Percentiles rank a stretch among this genome's conserved stretches.
phyloP scores from a whole-genome alignment of 306 rosid species.

The Casuarina cunninghamiana region DNA sequence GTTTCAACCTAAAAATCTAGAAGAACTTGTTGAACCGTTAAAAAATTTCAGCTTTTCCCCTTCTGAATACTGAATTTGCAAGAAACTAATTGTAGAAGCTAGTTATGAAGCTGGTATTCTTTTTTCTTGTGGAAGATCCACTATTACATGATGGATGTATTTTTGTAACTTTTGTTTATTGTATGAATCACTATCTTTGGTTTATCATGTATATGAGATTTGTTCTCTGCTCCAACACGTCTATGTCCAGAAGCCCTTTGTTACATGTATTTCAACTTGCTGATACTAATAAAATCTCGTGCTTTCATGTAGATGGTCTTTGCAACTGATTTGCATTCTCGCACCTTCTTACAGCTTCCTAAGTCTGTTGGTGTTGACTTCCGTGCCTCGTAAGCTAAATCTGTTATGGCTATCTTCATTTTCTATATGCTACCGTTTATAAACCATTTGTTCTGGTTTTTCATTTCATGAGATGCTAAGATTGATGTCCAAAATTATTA shows the following conservation, averaged over 20 bases:
- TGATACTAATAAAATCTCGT: slow-evolving; percentile 26
- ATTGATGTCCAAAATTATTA: background rate
- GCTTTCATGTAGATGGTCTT: slow-evolving; percentile 73
- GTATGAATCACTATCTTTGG: background rate
- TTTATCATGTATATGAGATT: background rate
- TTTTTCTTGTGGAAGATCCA: background rate
- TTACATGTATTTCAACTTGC: background rate
- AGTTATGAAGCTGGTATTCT: slow-evolving; percentile 7
- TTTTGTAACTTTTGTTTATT: background rate
- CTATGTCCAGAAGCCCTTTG: background rate
- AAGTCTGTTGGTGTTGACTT: slow-evolving; percentile 95
- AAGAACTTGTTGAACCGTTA: background rate
- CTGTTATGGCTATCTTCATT: background rate
- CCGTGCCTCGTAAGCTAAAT: slow-evolving; percentile 90
- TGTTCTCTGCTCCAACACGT: background rate
- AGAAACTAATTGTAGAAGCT: background rate
- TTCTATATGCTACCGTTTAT: background rate
- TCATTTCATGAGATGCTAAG: background rate
- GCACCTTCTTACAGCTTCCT: slow-evolving; percentile 85
- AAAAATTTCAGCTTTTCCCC: background rate
- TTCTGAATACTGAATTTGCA: background rate
- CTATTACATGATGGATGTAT: background rate
- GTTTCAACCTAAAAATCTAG: background rate
- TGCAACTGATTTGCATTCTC: slow-evolving; percentile 94
- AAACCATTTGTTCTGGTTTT: background rate